Evolutionary conservation across 1,139 yeast genomes (phyloP).

Genomic region (Pichia sp.): DNA sequence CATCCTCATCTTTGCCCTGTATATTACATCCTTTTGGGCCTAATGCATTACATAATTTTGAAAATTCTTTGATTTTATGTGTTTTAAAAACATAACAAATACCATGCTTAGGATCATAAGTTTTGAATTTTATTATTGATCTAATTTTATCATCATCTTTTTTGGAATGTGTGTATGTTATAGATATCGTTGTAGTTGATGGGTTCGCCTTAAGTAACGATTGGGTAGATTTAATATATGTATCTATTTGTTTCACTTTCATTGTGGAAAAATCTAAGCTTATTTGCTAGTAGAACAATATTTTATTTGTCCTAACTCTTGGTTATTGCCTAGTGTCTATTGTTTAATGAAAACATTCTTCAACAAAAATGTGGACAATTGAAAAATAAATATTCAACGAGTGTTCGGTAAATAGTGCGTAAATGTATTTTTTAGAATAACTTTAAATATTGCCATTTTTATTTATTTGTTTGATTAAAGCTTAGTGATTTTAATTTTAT

Average conservation of each 20-base stretch:
- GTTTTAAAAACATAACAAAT: conserved; percentile 59
- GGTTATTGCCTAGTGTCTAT: too few relatives aligned
- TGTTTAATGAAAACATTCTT: too few relatives aligned
- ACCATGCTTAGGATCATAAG: conserved; percentile 68
- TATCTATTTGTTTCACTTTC: conserved; percentile 39
- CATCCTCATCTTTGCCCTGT: conserved; percentile 17
- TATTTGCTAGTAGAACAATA: too few relatives aligned
- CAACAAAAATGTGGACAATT: too few relatives aligned
- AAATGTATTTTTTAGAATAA: too few relatives aligned
- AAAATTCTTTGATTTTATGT: conserved; percentile 65
- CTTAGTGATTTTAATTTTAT: too few relatives aligned
- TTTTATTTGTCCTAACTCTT: too few relatives aligned
- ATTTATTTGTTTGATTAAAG: too few relatives aligned
- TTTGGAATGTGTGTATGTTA: conserved; percentile 35
- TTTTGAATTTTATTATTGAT: conserved; percentile 50
- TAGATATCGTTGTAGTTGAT: conserved; percentile 40
- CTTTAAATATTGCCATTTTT: too few relatives aligned
- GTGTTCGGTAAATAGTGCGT: too few relatives aligned
- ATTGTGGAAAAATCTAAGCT: background rate
- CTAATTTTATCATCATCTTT: conserved; percentile 12
- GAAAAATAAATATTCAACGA: too few relatives aligned
- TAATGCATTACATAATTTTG: conserved; percentile 70
- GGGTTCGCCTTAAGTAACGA: conserved; percentile 45
- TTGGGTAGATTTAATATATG: conserved; percentile 43
- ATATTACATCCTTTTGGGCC: conserved; percentile 66